Percentiles rank a stretch among this genome's conserved stretches.
Evolutionary conservation across 805 yeast genomes (phyloP).

Genomic region (Metschnikowia picachoensis): DNA sequence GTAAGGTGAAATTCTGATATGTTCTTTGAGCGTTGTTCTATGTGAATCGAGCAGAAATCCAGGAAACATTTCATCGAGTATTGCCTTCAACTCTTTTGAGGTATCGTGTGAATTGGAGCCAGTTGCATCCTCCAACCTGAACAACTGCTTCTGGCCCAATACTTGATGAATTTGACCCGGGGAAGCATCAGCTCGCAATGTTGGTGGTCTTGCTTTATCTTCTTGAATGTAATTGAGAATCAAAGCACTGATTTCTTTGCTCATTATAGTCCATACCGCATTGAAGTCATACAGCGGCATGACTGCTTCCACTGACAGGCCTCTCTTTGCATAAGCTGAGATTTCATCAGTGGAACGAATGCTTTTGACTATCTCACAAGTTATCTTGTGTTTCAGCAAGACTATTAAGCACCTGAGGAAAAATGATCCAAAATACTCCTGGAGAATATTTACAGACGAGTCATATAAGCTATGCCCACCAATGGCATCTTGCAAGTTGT

Average conservation of each 20-base stretch:
- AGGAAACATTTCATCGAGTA: constrained; percentile 64
- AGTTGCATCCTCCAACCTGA: constrained; percentile 32
- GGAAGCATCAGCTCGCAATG: constrained; percentile 4
- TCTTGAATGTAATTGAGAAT: constrained; percentile 34
- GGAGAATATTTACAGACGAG: constrained; percentile 50
- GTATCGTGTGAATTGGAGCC: constrained; percentile 14
- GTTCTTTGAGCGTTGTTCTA: constrained; percentile 3
- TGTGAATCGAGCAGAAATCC: constrained; percentile 44
- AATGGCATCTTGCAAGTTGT: constrained; percentile 19
- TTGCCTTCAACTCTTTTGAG: constrained; percentile 29
- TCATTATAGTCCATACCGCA: constrained; percentile 29
- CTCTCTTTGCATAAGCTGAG: constrained; percentile 8
- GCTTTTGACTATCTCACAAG: constrained; percentile 50
- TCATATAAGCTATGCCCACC: constrained; percentile 40
- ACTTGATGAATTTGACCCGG: constrained; percentile 22
- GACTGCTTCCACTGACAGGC: constrained; percentile 7
- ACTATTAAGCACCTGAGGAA: constrained; percentile 60
- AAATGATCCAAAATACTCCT: constrained; percentile 68
- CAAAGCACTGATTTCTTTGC: constrained; percentile 30
- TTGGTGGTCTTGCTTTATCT: constrained; percentile 6
- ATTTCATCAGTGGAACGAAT: constrained; percentile 24
- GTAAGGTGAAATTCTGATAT: constrained; percentile 36
- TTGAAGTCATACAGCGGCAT: constrained; percentile 18
- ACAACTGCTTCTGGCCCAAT: constrained; percentile 23
- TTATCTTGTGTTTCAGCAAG: constrained; percentile 65